Evolutionary conservation across 176 grass and related monocot genomes (phyloP).

Genomic region (Eragrostis nindensis): DNA sequence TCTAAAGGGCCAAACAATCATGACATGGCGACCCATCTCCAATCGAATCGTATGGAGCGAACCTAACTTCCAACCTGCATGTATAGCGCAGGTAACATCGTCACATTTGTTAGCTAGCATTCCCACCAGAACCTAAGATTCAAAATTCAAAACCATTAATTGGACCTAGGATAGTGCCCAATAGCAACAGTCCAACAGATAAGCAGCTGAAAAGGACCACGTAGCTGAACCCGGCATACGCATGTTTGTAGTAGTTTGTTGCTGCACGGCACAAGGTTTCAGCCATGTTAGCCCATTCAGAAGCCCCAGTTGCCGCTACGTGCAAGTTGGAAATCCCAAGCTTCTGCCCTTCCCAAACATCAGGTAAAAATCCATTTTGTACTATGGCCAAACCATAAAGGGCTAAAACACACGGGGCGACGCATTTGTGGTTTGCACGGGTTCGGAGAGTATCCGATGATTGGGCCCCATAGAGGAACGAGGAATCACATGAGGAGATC

Average conservation of each 20-base stretch:
- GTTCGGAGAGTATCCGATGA: slow-evolving; percentile 52
- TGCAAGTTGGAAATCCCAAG: slow-evolving; percentile 31
- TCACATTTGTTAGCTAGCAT: slow-evolving; percentile 20
- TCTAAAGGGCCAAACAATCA: slow-evolving; percentile 46
- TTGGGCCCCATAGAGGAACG: slow-evolving; percentile 24
- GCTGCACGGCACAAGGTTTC: slow-evolving; percentile 24
- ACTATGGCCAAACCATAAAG: background rate
- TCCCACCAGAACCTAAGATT: slow-evolving; percentile 2
- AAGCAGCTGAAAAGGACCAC: slow-evolving; percentile 28
- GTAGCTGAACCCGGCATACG: slow-evolving; percentile 30
- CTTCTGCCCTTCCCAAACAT: background rate
- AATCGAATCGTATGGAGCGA: slow-evolving; percentile 28
- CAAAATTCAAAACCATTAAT: slow-evolving; percentile 5
- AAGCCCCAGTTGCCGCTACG: background rate
- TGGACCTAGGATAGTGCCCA: slow-evolving; percentile 22
- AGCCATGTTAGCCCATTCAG: too few relatives aligned
- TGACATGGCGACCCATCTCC: slow-evolving; percentile 30
- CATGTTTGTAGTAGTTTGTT: slow-evolving; percentile 22
- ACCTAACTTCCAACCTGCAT: slow-evolving; percentile 25
- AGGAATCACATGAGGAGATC: slow-evolving; percentile 55
- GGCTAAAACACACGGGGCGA: slow-evolving; percentile 24
- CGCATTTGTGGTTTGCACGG: slow-evolving; percentile 35
- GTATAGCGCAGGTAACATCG: background rate
- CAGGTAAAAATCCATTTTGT: background rate
- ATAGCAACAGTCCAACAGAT: slow-evolving; percentile 32